These are phyloP conservation scores for Cladosporium sphaerospermum DNA, from an alignment of 2,329 filamentous ascomycete genomes.

Conservation along the genomic window DNA sequence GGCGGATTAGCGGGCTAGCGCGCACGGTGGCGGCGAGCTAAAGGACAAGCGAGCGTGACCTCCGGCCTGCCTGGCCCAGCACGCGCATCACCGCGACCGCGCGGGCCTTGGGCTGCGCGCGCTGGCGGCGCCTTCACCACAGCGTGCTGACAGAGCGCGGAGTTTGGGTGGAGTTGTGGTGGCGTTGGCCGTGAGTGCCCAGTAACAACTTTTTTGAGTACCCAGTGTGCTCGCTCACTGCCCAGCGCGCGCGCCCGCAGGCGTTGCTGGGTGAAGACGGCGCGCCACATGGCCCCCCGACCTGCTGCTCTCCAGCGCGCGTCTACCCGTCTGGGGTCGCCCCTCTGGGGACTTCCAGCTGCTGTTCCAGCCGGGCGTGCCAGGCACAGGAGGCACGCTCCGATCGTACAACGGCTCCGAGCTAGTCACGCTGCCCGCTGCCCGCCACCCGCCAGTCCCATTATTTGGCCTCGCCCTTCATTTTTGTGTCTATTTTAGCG, in stretches of 20 bases:
- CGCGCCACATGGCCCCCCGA: slow-evolving; percentile 3
- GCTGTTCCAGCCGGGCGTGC: background rate
- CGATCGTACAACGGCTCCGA: background rate
- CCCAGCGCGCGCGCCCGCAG: background rate
- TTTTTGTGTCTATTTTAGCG: slow-evolving; percentile 11
- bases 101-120: background rate
- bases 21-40: background rate
- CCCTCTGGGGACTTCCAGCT: background rate
- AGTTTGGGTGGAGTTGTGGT: no score
- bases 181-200: no score
- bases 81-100: background rate
- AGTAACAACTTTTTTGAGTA: no score
- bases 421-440: slow-evolving; percentile 9
- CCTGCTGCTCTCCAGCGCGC: background rate
- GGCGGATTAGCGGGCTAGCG: slow-evolving; percentile 4
- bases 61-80: background rate
- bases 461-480: background rate
- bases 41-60: slow-evolving; percentile 1
- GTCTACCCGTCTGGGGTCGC: slow-evolving; percentile 4
- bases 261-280: background rate
- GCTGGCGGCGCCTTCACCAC: background rate
- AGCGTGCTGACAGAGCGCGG: background rate
- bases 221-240: background rate
- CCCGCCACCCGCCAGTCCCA: slow-evolving; percentile 3
- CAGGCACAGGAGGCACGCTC: background rate